Evolutionary conservation across 805 yeast species (phyloP), one percentile per base, ranked within the genome.

Genomic region (Spathaspora hagerdaliae): DNA sequence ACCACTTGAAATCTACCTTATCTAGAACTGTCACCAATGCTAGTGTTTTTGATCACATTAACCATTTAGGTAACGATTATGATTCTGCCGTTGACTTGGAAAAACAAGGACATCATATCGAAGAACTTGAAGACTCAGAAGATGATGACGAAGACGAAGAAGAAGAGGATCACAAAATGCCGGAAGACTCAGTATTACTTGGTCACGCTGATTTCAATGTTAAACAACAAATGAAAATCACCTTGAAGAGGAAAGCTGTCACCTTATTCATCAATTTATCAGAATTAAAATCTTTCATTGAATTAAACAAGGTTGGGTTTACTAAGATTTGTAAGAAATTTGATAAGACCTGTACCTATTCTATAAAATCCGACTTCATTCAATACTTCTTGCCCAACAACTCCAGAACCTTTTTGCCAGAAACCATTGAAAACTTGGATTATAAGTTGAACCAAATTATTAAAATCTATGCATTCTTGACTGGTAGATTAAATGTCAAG

Each of bases 261-360:
- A 77, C 83, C 3, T 65, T 82, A 36, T 92, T 81, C 67, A 92
- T 92, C 3, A 70, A 79, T 14, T 69, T 90, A 15, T 84, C 91
- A 7, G 98, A 92, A 64, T 74, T 92, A 52, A 82, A 85, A 55
- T 87, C 96, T 9, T 92, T 70, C 60, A 75, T 87, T 42, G 96
- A 90, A 57, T 73, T 94, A 52, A 92, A 92, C 71, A 78, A 75
- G 52, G 87, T 96, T 24, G 98, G 97, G 2, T 87, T 92, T 63
- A 78, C 87, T 42, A 92, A 92, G 65, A 91, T 92, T 36, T 75
- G 90, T 53, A 92, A 92, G 63, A 92, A 92, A 65, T 94, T 88
- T 62, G 97, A 94, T 66, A 92, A 92, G 62, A 82, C 87, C 9
- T 69, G 88, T 52, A 77, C 78, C 47, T 79, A 86, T 34, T 62